phyloP scores from a whole-genome alignment of 1,139 yeast genomes.

The Nakaseomyces delphensis region DNA sequence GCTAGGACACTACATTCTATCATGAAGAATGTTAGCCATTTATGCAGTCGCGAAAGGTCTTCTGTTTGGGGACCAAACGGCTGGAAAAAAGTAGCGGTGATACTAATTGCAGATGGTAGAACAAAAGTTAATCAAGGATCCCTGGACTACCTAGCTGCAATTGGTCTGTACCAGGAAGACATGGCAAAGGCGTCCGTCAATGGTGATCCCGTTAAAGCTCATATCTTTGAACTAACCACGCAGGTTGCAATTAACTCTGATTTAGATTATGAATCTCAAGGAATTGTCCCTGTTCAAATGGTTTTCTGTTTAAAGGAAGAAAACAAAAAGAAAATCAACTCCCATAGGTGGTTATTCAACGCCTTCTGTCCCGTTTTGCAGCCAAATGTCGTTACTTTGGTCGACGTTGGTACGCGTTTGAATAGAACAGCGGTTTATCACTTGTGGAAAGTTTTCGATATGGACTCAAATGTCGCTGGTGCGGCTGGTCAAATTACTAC shows the following conservation, averaged over 20 bases:
- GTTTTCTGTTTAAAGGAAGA: constrained; percentile 82
- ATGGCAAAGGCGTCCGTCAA: constrained; percentile 91
- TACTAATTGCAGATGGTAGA: constrained; percentile 89
- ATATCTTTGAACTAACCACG: constrained; percentile 87
- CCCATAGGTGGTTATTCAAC: constrained; percentile 92
- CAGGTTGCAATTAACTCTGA: constrained; percentile 81
- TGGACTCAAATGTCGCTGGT: constrained; percentile 93
- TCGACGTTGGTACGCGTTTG: constrained; percentile 92
- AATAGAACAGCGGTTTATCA: constrained; percentile 78
- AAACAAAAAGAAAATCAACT: constrained; percentile 83
- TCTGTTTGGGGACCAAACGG: constrained; percentile 91
- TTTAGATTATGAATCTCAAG: constrained; percentile 71
- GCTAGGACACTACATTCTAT: constrained; percentile 91
- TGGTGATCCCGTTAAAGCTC: constrained; percentile 83
- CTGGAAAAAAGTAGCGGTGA: constrained; percentile 91
- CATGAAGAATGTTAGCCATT: constrained; percentile 81
- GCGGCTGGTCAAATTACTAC: constrained; percentile 97
- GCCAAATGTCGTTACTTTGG: constrained; percentile 74
- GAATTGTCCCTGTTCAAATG: constrained; percentile 86
- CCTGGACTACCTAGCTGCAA: constrained; percentile 75
- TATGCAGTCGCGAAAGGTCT: constrained; percentile 71
- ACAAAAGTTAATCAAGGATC: constrained; percentile 76
- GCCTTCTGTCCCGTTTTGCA: constrained; percentile 85
- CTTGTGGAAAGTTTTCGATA: constrained; percentile 93
- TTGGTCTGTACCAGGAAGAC: constrained; percentile 94